Conservation (phyloP, 805 yeast genomes). For the Ogataea methylovora region DNA sequence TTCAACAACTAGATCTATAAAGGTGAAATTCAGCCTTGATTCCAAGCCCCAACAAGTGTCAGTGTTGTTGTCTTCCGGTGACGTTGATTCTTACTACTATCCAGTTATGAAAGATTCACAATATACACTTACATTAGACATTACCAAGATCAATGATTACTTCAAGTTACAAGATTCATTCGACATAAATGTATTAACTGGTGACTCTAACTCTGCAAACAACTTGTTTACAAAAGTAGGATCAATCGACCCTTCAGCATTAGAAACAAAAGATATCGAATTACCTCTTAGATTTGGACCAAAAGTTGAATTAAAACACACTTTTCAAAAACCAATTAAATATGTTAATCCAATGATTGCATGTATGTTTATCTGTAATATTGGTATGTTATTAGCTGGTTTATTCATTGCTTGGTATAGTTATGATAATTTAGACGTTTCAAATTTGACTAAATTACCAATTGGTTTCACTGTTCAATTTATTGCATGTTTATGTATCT, state of each 20-base stretch:
- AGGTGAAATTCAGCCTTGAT: no score
- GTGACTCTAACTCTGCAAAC: conserved; percentile 14
- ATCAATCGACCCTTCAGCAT: conserved; percentile 12
- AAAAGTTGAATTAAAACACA: conserved; percentile 56
- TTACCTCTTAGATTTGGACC: conserved; percentile 34
- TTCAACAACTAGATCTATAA: no score
- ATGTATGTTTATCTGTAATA: conserved; percentile 37
- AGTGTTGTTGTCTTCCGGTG: conserved; percentile 11
- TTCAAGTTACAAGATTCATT: conserved; percentile 13
- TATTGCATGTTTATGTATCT: conserved; percentile 36
- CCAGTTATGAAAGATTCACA: conserved; percentile 13
- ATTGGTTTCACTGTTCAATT: conserved; percentile 34
- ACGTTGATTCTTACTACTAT: conserved; percentile 13
- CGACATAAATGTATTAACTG: conserved; percentile 17
- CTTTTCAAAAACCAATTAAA: conserved; percentile 46
- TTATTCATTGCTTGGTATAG: conserved; percentile 38
- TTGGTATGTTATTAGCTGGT: conserved; percentile 32
- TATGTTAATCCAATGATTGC: conserved; percentile 49
- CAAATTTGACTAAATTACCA: conserved; percentile 27
- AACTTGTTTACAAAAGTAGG: conserved; percentile 13
- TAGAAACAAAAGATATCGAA: conserved; percentile 3
- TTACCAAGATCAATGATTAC: conserved; percentile 15
- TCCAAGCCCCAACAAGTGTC: conserved; percentile 21
- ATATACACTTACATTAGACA: conserved; percentile 10
- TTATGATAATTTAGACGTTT: conserved; percentile 27